Base-by-base conservation (phyloP, 2,329 filamentous ascomycete genomes). In the Penicillium sp. region DNA sequence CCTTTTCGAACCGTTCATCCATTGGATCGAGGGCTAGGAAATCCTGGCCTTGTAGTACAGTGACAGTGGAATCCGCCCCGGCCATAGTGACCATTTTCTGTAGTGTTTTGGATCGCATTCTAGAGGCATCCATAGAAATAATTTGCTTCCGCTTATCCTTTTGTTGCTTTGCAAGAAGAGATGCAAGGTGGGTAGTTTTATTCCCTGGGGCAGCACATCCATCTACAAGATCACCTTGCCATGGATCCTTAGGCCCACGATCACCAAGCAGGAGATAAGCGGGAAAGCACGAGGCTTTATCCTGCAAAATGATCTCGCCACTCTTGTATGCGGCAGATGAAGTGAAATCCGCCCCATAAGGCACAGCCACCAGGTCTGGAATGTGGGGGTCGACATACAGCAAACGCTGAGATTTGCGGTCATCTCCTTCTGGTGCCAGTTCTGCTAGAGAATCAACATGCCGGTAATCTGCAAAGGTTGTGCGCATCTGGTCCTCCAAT, bases 241-340 rank as follows among this genome's bases (percentile, higher is more conserved):
- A 72, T 0, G 52, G 44, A 56, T 84, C 79, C 7, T 45, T 33
- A 3, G 53, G 33, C 2, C 61, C 62, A 9, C 63, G 57, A 9
- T 85, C 77, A 0, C 77, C 77, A 51, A 96, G 82, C 0, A 99
- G 79, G 3, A 99, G 80, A 70, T 95, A 95, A 0, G 93, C 95
- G 0, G 95, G 95, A 68, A 99, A 97, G 70, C 95, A 99, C 0
- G 93, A 97, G 0, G 95, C 93, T 74, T 97, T 98, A 70, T 98
- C 95, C 73, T 99, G 95, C 24, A 98, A 79, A 58, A 98, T 96
- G 52, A 98, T 85, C 47, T 86, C 83, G 1, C 93, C 93, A 1
- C 83, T 79, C 14, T 79, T 82, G 73, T 98, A 98, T 0, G 91
- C 89, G 14, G 83, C 75, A 8, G 86, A 88, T 60, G 87, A 89